Conservation (phyloP, 108 stramenopile genomes). For the Cyclostephanos invisitatus region DNA sequence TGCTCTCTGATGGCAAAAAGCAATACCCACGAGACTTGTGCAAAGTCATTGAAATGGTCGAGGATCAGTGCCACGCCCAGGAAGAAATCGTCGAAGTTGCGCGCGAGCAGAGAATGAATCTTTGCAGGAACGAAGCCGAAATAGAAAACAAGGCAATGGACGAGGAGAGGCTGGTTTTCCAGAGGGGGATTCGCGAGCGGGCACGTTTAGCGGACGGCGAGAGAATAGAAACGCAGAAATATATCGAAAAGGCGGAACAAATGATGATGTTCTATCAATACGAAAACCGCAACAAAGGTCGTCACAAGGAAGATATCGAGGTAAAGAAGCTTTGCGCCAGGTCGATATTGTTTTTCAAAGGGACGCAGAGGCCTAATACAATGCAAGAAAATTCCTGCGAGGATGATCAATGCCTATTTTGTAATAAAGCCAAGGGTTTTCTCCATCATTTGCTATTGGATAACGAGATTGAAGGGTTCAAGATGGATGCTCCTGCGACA, state of each 20-base stretch:
- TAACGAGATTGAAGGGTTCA: constrained; percentile 21
- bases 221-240: constrained; percentile 47
- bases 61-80: constrained; percentile 36
- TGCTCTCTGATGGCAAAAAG: constrained; percentile 39
- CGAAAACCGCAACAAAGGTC: constrained; percentile 43
- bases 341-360: constrained; percentile 28
- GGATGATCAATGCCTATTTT: constrained; percentile 38
- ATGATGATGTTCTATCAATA: constrained; percentile 41
- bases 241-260: constrained; percentile 28
- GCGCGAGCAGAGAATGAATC: constrained; percentile 32
- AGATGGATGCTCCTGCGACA: constrained; percentile 18
- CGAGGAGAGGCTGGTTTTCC: constrained; percentile 42
- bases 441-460: constrained; percentile 30
- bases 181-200: constrained; percentile 45
- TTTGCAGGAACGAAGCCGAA: constrained; percentile 37
- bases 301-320: constrained; percentile 35
- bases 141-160: constrained; percentile 23
- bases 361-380: constrained; percentile 16
- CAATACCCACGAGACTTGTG: constrained; percentile 36
- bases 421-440: constrained; percentile 22
- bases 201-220: constrained; percentile 38
- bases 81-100: constrained; percentile 28
- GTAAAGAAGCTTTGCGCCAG: constrained; percentile 32
- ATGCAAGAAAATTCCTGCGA: constrained; percentile 18
- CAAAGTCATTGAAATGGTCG: constrained; percentile 28